Base-by-base conservation (phyloP, 73 alveolate species). In the Effrenium voratum region DNA sequence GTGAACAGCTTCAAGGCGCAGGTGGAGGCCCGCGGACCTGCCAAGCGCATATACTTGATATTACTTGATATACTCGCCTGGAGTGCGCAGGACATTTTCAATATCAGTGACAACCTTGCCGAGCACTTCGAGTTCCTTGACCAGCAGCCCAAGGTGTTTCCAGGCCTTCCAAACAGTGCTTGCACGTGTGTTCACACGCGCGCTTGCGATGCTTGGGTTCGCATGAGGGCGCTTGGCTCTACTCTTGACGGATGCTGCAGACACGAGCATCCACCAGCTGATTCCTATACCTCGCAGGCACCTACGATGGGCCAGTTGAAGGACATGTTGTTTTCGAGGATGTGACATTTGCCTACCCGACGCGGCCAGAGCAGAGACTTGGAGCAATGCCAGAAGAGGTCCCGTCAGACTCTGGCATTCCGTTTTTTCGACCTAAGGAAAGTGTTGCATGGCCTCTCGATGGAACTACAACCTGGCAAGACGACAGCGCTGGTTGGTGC, bases 401-500 rank as follows among this genome's bases (percentile, higher is more conserved):
- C 12, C 22, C 30, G 68, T 55, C 68, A 55, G 22, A 15, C 30
- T 6, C 93, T 40, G 79, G 93, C 43, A 91, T 93, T 2, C 28
- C 77, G 10, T 13, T 66, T 36, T 49, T 16, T n/a, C 38, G 32
- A 26, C 36, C 45, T 40, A 2, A 90, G 96, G 96, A 90, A 90
- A 55, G 96, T 90, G 22, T 73, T 90, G 73, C 96, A 90, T 41
- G 96, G 82, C 41, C 87, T 90, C 19, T 90, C 96, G 43, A 90
- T 90, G 86, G 96, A 68, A 43, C 87, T 90, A 52, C 96, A 90
- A 57, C 99, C 99, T 32, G 99, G 99, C 2, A 99, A 99, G 87
- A 99, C 99, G 49, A 99, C 99, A 2, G 99, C 99, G 30, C 90
- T 99, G 12, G 99, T 99, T 79, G 99, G 99, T 38, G 99, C 99